A percentile compares a stretch with the other conserved stretches of the same genome.
Conservation (phyloP, 352 stramenopile genomes). For the Phytophthora hybrid region DNA sequence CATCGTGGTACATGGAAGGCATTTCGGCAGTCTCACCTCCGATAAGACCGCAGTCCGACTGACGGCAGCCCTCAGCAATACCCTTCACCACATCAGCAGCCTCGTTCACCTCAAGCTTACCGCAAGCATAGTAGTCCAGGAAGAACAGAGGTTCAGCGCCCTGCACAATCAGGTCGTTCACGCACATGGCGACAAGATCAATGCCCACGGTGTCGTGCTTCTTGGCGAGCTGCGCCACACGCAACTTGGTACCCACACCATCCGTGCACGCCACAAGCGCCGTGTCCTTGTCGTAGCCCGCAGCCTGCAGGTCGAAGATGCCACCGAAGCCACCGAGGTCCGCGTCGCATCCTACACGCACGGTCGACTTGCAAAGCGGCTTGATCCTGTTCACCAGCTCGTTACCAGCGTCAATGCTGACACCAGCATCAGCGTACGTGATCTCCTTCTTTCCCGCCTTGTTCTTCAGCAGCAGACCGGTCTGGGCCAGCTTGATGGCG, state of each 20-base stretch:
- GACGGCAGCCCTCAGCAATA: slow-evolving; percentile 97
- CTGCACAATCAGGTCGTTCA: slow-evolving; percentile 99
- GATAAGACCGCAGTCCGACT: slow-evolving; percentile 97
- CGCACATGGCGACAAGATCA: slow-evolving; percentile 99
- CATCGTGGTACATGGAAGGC: slow-evolving; percentile 98
- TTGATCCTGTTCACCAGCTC: slow-evolving; percentile 98
- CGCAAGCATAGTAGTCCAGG: slow-evolving; percentile 99
- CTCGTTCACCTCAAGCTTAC: slow-evolving; percentile 96
- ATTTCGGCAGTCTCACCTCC: slow-evolving; percentile 98
- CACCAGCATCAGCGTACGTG: slow-evolving; percentile 98
- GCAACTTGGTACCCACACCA: slow-evolving; percentile 99
- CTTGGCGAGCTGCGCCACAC: slow-evolving; percentile 84
- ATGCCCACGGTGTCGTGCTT: slow-evolving; percentile 98
- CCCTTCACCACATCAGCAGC: slow-evolving; percentile 96
- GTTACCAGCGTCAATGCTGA: slow-evolving; percentile 98
- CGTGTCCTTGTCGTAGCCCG: slow-evolving; percentile 97
- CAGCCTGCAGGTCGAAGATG: slow-evolving; percentile 97
- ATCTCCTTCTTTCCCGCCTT: slow-evolving; percentile 87
- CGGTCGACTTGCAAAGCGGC: slow-evolving; percentile 97
- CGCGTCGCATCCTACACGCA: slow-evolving; percentile 95
- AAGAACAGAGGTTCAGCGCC: slow-evolving; percentile 99
- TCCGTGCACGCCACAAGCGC: slow-evolving; percentile 98
- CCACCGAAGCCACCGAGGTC: slow-evolving; percentile 98
- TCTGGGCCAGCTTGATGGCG: slow-evolving; percentile 85
- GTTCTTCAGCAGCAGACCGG: slow-evolving; percentile 59